phyloP scores from a whole-genome alignment of 2,329 filamentous ascomycete genomes.

The Verticillium longisporum region DNA sequence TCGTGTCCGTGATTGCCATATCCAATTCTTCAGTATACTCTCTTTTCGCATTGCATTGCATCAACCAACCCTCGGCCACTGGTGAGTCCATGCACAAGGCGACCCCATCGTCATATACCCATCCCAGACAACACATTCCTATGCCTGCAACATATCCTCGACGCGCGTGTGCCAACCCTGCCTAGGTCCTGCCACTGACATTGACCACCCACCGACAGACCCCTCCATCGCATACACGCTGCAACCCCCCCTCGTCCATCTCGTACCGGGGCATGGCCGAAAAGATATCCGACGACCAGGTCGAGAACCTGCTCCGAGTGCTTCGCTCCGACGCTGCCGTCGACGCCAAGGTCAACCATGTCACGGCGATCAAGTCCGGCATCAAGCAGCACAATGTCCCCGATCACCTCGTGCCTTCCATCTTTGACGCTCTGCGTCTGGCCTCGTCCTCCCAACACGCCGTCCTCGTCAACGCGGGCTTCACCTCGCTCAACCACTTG shows the following conservation, averaged over 20 bases:
- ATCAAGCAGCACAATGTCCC: conserved; percentile 93
- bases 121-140: neutral
- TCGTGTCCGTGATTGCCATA: neutral
- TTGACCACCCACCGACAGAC: neutral
- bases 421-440: conserved; percentile 76
- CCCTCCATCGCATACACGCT: neutral
- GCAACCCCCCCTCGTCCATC: too few species aligned
- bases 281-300: conserved; percentile 52
- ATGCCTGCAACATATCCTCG: neutral
- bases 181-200: neutral
- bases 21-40: neutral
- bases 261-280: conserved; percentile 41
- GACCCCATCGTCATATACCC: neutral
- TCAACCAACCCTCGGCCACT: neutral
- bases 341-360: conserved; percentile 63
- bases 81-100: neutral
- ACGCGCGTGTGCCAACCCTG: neutral
- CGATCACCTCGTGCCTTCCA: conserved; percentile 59
- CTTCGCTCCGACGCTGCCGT: conserved; percentile 57
- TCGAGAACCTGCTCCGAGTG: conserved; percentile 44
- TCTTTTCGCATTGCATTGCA: neutral
- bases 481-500: conserved; percentile 82
- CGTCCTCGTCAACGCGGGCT: conserved; percentile 72
- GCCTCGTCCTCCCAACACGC: conserved; percentile 73
- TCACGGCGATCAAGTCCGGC: conserved; percentile 72